phyloP scores from a whole-genome alignment of 495 filamentous ascomycete genomes.

The Lepraria neglecta region DNA sequence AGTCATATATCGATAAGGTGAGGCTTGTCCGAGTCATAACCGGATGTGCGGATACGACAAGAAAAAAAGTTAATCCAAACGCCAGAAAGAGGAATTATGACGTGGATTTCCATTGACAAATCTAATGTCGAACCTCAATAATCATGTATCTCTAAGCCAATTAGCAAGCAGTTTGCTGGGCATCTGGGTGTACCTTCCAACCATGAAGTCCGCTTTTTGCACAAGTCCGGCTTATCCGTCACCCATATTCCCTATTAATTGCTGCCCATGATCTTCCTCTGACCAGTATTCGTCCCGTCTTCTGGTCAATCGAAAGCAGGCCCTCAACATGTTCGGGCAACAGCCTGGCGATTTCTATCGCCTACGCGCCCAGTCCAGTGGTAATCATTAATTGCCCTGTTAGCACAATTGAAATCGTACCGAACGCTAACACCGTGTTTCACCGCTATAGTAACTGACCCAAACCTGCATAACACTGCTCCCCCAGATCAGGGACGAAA shows the following conservation, averaged over 20 bases:
- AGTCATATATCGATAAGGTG: too few species aligned
- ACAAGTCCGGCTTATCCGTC: not conserved
- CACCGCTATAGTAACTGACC: conserved; percentile 9
- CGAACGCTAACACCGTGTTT: not conserved
- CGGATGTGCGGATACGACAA: too few species aligned
- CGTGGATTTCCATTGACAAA: not conserved
- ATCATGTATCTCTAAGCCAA: too few species aligned
- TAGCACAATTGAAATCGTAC: not conserved
- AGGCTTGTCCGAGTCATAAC: too few species aligned
- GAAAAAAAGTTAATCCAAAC: not conserved
- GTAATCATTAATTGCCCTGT: conserved; percentile 15
- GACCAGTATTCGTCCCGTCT: not conserved
- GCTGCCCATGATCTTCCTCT: not conserved
- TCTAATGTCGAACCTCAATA: not conserved
- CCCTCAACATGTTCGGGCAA: conserved; percentile 26
- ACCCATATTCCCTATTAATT: not conserved
- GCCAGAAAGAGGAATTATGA: not conserved
- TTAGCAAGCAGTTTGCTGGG: too few species aligned
- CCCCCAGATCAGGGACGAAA: not conserved
- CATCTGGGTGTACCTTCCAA: too few species aligned
- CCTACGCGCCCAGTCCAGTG: conserved; percentile 17
- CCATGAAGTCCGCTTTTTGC: not conserved
- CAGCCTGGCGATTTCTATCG: conserved; percentile 25
- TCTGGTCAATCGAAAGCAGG: not conserved
- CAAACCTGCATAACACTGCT: conserved; percentile 22